Conservation (phyloP, 352 stramenopile genomes). For the Phytopythium chamaehyphon region DNA sequence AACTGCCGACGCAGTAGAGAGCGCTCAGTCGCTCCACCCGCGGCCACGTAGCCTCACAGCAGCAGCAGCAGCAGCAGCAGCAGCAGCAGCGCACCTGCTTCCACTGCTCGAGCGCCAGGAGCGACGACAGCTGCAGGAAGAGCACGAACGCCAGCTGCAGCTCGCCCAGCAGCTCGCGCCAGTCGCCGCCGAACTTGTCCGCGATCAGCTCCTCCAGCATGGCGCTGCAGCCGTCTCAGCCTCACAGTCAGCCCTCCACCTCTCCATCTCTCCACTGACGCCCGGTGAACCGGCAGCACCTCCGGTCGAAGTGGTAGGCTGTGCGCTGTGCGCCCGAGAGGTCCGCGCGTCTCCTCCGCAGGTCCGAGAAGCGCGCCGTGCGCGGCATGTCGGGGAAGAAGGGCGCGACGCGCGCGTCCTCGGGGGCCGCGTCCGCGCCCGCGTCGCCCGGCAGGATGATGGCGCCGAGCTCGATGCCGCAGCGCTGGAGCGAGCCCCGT, state of each 20-base stretch:
- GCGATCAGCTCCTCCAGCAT: constrained; percentile 48
- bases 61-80: neutral
- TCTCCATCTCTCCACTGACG: too few relatives aligned
- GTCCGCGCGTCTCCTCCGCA: constrained; percentile 32
- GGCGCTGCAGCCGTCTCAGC: constrained; percentile 16
- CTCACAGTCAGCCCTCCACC: too few relatives aligned
- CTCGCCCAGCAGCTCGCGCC: constrained; percentile 88
- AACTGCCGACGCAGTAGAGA: constrained; percentile 41
- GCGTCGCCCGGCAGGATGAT: constrained; percentile 69
- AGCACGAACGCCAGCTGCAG: constrained; percentile 92
- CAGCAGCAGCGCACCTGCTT: constrained; percentile 54
- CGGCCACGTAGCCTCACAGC: neutral
- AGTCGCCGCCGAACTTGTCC: constrained; percentile 35
- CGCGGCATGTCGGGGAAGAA: constrained; percentile 74
- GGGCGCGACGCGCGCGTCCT: constrained; percentile 29
- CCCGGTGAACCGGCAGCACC: constrained; percentile 22
- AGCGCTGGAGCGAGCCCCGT: constrained; percentile 34
- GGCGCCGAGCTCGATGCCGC: constrained; percentile 52
- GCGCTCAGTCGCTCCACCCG: neutral
- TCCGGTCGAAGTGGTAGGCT: constrained; percentile 76
- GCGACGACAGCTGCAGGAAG: constrained; percentile 92
- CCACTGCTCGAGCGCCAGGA: constrained; percentile 92
- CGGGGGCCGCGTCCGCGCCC: constrained; percentile 28
- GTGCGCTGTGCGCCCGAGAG: constrained; percentile 53
- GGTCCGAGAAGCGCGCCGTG: constrained; percentile 62